Evolutionary conservation across 495 filamentous ascomycete species (phyloP).

Genomic region (Lentithecium fluviatile): DNA sequence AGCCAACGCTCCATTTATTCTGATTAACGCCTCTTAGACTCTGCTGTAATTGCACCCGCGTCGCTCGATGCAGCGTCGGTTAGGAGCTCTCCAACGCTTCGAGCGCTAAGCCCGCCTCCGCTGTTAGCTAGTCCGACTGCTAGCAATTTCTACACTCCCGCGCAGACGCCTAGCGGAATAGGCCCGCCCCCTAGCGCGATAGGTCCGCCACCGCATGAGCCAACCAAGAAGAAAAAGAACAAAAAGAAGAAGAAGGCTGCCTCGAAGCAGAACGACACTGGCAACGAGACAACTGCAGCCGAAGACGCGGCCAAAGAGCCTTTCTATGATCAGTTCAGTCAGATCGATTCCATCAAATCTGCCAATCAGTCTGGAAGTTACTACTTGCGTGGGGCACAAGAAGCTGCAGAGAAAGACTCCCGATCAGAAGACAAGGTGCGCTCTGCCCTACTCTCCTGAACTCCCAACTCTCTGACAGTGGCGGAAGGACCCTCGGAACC

Average conservation of each 20-base stretch:
- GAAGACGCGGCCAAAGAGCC: neutral
- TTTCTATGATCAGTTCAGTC: conserved; percentile 4
- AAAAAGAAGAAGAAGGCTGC: conserved; percentile 13
- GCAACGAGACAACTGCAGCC: neutral
- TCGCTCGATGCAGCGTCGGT: neutral
- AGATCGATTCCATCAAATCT: neutral
- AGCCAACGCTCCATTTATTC: neutral
- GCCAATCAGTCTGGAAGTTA: neutral
- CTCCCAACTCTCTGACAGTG: no score
- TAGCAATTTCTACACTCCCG: conserved; percentile 11
- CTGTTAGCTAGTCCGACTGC: conserved; percentile 16
- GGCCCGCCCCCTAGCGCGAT: neutral
- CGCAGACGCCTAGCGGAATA: conserved; percentile 6
- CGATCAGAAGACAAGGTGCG: no score
- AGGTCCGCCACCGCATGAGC: neutral
- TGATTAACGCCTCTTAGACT: neutral
- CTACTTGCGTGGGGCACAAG: neutral
- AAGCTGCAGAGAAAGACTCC: no score
- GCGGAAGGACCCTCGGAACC: no score
- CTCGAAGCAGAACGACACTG: conserved; percentile 4
- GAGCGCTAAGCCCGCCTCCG: neutral
- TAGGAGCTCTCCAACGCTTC: neutral
- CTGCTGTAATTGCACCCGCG: neutral
- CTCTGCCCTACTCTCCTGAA: no score
- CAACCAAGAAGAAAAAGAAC: conserved; percentile 14